phyloP scores from a whole-genome alignment of 225 moss, liverwort and hornwort species.

The Marchantia polymorpha region DNA sequence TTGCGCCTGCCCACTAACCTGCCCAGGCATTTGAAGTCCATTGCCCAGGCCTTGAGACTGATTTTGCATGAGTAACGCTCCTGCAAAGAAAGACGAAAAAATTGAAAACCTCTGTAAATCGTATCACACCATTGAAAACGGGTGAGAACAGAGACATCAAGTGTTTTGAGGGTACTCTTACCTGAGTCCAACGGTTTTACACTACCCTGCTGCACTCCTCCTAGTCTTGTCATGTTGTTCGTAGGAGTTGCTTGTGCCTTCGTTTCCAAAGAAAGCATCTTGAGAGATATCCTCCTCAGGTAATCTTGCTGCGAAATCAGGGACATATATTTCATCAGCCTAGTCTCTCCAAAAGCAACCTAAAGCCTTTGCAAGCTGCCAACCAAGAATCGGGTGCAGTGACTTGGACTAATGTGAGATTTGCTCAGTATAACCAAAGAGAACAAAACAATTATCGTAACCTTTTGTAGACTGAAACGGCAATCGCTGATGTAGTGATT shows the following conservation, averaged over 20 bases:
- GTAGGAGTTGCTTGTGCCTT: conserved; percentile 58
- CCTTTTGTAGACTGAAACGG: background rate
- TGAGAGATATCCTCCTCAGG: conserved; percentile 86
- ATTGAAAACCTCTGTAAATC: background rate
- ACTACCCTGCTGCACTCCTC: conserved; percentile 35
- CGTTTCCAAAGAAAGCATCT: conserved; percentile 91
- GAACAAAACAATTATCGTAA: background rate
- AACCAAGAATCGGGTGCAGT: background rate
- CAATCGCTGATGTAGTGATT: no score
- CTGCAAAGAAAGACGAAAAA: conserved; percentile 17
- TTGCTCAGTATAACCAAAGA: background rate
- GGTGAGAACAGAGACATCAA: background rate
- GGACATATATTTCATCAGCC: background rate
- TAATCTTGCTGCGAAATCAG: conserved; percentile 77
- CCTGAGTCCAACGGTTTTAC: conserved; percentile 17
- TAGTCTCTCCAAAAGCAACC: background rate
- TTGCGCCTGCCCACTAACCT: conserved; percentile 34
- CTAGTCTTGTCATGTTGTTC: conserved; percentile 38
- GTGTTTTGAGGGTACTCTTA: background rate
- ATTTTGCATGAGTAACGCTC: conserved; percentile 36
- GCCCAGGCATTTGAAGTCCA: conserved; percentile 30
- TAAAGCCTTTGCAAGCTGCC: background rate
- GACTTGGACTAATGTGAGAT: background rate
- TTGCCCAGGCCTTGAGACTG: conserved; percentile 32
- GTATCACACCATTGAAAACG: background rate